phyloP scores from a whole-genome alignment of 768 basidiomycete genomes.

The Lyophyllum shimeji region DNA sequence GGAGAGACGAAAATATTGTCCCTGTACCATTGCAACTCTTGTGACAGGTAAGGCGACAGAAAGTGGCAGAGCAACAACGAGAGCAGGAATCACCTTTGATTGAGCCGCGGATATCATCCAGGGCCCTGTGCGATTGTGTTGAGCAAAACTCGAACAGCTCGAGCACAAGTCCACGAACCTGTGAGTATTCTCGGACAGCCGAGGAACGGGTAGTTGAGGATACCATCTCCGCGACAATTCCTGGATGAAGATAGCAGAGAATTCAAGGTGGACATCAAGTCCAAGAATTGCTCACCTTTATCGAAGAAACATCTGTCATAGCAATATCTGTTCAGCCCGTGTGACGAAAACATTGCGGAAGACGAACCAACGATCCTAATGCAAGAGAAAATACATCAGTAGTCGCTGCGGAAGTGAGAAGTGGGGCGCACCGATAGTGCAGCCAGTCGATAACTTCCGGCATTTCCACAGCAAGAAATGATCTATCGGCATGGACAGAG shows the following conservation, averaged over 20 bases:
- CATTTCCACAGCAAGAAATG: constrained; percentile 77
- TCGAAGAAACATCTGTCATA: constrained; percentile 72
- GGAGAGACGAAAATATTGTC: constrained; percentile 64
- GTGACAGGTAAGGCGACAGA: background rate
- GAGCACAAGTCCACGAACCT: constrained; percentile 40
- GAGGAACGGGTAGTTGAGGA: constrained; percentile 35
- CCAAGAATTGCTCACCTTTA: constrained; percentile 54
- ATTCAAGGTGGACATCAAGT: background rate
- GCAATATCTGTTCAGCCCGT: background rate
- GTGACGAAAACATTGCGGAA: background rate
- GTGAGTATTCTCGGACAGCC: constrained; percentile 44
- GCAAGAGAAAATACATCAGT: background rate
- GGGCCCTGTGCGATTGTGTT: constrained; percentile 48
- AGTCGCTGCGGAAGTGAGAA: background rate
- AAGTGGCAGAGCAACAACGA: background rate
- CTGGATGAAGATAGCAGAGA: constrained; percentile 32
- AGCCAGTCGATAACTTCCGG: constrained; percentile 76
- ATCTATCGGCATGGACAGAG: constrained; percentile 80
- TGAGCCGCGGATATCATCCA: constrained; percentile 79
- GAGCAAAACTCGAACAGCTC: background rate
- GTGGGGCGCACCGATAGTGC: constrained; percentile 64
- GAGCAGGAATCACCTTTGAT: constrained; percentile 54
- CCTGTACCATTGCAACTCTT: constrained; percentile 82
- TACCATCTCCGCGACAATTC: constrained; percentile 79
- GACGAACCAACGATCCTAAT: constrained; percentile 69